Conservation (phyloP, 148 eudicot genomes). For the Silene conica region DNA sequence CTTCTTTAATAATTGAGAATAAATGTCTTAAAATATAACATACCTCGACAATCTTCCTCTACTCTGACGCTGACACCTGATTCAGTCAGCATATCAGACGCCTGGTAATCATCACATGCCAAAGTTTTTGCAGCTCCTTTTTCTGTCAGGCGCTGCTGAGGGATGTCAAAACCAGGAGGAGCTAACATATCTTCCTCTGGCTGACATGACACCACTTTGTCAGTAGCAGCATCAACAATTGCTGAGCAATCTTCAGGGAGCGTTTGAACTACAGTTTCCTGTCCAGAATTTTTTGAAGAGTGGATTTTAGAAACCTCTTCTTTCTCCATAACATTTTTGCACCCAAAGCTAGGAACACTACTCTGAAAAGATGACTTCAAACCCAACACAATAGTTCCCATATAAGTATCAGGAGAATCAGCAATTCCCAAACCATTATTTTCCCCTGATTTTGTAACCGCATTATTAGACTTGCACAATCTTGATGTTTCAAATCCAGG, state of each 20-base stretch:
- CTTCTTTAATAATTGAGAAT: not conserved
- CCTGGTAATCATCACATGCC: conserved; percentile 14
- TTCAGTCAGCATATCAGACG: conserved; percentile 18
- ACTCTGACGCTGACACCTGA: conserved; percentile 12
- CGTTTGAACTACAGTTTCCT: conserved; percentile 7
- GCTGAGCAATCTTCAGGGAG: conserved; percentile 4
- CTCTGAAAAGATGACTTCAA: conserved; percentile 27
- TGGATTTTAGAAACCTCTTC: conserved; percentile 16
- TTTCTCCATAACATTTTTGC: conserved; percentile 8
- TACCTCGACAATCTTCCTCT: conserved; percentile 30
- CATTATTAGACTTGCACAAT: not conserved
- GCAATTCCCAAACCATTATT: conserved; percentile 3
- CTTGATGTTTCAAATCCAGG: conserved; percentile 34
- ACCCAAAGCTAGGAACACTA: conserved; percentile 8
- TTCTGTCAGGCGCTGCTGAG: conserved; percentile 27
- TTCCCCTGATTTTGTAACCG: conserved; percentile 13
- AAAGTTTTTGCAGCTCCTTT: conserved; percentile 11
- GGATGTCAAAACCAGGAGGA: conserved; percentile 47
- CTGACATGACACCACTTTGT: conserved; percentile 18
- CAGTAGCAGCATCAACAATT: conserved; percentile 7
- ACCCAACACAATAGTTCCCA: conserved; percentile 34
- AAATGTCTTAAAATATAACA: not conserved
- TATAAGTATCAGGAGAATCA: conserved; percentile 16
- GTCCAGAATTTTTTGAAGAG: conserved; percentile 6
- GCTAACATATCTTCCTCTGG: conserved; percentile 34